Evolutionary conservation across 371 early-diverging fungal genomes (phyloP), one percentile per base, ranked within the genome.

Genomic region (Apophysomyces ossiformis): DNA sequence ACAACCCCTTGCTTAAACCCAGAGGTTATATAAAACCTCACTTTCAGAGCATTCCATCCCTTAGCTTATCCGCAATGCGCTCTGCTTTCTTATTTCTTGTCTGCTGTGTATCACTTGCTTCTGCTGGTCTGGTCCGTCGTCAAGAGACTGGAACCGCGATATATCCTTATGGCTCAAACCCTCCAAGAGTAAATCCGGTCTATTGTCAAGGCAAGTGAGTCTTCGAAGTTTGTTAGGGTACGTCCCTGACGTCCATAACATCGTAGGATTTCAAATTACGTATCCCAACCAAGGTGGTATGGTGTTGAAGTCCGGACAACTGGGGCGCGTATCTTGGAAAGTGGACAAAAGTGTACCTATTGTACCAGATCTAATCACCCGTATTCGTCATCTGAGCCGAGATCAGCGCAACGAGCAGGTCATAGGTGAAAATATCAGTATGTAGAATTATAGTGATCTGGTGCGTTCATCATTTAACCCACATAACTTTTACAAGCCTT

Each of bases 401-500:
- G 74, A 74, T 39, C 77, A 77, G 45, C 77, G 74, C 46, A 77
- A 77, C 36, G 69, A 71, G 15, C 69, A 59, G 45, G 66, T 72
- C 13, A 68, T 77, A 44, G 74, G 71, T 45, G 77, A 77, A 64
- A 77, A 77, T 57, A 66, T 72, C 21, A 59, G 77, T 74, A 69
- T 66, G 74, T 39, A 7, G 0, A 35, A 44, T 45, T 7, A 2
- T 64, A 50, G 5, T n/a, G n/a, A 7, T 11, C 16, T 37, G 35
- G 18, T n/a, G 38, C 45, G 3, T 16, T 60, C 12, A 0, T 38
- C 36, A 44, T 5, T 43, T 61, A 13, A 12, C 39, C 13, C 18
- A 1, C 36, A 41, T 60, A 21, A 15, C 8, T 12, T 21, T 50
- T 12, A 35, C 0, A 57, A 73, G 77, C 69, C 15, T n/a, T 71